A percentile compares a stretch with the other conserved stretches of the same genome.
phyloP scores from a whole-genome alignment of 352 stramenopile species.

The Globisporangium camurandrum region DNA sequence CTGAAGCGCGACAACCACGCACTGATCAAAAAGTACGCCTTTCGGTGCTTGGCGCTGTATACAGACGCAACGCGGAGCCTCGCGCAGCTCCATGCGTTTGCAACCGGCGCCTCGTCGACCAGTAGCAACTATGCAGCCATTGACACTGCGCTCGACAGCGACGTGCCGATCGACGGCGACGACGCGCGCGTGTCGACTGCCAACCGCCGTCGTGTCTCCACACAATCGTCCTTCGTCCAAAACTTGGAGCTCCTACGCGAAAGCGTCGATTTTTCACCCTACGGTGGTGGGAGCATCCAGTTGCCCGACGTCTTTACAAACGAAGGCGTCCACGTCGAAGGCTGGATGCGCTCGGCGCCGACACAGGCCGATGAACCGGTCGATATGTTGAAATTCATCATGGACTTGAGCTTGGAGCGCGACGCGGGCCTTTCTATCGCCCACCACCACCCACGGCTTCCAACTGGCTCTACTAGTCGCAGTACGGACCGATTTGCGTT shows the following conservation, averaged over 20 bases:
- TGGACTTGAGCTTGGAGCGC: slow-evolving; percentile 80
- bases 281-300: slow-evolving; percentile 73
- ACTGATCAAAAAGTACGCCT: slow-evolving; percentile 88
- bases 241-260: slow-evolving; percentile 64
- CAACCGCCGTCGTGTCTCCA: too few species aligned
- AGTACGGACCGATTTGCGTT: slow-evolving; percentile 79
- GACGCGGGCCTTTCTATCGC: slow-evolving; percentile 48
- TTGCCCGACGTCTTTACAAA: slow-evolving; percentile 79
- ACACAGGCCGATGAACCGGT: slow-evolving; percentile 82
- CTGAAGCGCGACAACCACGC: slow-evolving; percentile 81
- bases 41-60: slow-evolving; percentile 78
- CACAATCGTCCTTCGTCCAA: too few species aligned
- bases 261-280: slow-evolving; percentile 81
- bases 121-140: slow-evolving; percentile 38
- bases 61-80: slow-evolving; percentile 67
- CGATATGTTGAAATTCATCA: slow-evolving; percentile 87
- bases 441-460: slow-evolving; percentile 35
- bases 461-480: too few species aligned
- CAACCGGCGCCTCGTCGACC: slow-evolving; percentile 30
- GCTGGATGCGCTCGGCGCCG: slow-evolving; percentile 70
- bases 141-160: slow-evolving; percentile 10
- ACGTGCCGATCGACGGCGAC: slow-evolving; percentile 4
- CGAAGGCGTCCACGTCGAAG: slow-evolving; percentile 77
- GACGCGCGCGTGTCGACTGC: background rate
- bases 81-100: slow-evolving; percentile 48